Percentiles rank a stretch among this genome's conserved stretches.
Conservation (phyloP, 768 basidiomycete genomes). For the Mycena amicta region DNA sequence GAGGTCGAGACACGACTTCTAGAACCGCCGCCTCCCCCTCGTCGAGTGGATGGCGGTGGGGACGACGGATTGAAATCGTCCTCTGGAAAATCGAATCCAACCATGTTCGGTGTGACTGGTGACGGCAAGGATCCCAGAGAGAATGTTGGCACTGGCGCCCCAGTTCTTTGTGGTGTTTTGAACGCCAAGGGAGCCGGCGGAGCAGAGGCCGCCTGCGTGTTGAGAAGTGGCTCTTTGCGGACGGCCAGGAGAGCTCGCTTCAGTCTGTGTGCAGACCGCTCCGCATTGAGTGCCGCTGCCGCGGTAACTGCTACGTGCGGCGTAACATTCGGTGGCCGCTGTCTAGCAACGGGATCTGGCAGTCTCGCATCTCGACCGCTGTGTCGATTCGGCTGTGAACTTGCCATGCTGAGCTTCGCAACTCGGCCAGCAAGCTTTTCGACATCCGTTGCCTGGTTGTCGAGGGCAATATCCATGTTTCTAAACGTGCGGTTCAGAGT, state of each 20-base stretch:
- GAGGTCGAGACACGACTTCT: conserved; percentile 41
- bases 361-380: conserved; percentile 44
- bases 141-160: too few species aligned
- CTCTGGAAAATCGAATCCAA: conserved; percentile 38
- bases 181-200: conserved; percentile 40
- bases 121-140: neutral
- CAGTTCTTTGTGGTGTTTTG: conserved; percentile 35
- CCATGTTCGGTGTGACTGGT: conserved; percentile 12
- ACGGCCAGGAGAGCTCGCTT: conserved; percentile 66
- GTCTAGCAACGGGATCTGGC: conserved; percentile 38
- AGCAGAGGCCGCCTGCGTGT: conserved; percentile 49
- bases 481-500: conserved; percentile 82
- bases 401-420: conserved; percentile 46
- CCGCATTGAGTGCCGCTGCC: conserved; percentile 81
- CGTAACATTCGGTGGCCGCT: conserved; percentile 48
- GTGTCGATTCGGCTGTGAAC: conserved; percentile 19
- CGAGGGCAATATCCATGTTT: conserved; percentile 77
- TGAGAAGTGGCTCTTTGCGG: conserved; percentile 68
- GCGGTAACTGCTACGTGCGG: conserved; percentile 74
- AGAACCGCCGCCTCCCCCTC: conserved; percentile 30
- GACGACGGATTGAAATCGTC: conserved; percentile 44
- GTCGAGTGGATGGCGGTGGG: conserved; percentile 36
- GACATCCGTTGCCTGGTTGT: conserved; percentile 61
- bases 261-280: conserved; percentile 69
- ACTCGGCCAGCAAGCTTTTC: conserved; percentile 54